These are phyloP conservation scores for Phycomyces nitens DNA, from an alignment of 192 early-diverging fungal species.

Conservation along the genomic window DNA sequence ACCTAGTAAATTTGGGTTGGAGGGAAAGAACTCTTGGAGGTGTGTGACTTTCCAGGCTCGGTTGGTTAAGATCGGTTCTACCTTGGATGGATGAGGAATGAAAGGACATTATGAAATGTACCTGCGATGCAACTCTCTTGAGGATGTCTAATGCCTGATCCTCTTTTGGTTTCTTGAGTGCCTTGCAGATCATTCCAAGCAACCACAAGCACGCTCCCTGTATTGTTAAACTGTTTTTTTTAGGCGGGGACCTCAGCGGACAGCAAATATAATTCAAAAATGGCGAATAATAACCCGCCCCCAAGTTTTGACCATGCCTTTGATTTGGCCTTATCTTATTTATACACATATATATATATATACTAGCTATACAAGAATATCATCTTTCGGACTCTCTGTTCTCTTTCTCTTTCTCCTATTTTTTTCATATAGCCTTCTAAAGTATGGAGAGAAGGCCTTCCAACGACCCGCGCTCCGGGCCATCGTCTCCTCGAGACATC, in stretches of 20 bases:
- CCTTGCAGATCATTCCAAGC: no score
- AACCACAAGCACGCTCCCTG: no score
- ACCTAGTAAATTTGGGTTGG: slow-evolving; percentile 40
- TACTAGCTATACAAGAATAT: background rate
- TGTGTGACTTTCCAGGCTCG: slow-evolving; percentile 52
- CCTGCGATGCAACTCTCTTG: slow-evolving; percentile 40
- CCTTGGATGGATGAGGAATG: slow-evolving; percentile 31
- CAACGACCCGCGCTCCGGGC: background rate
- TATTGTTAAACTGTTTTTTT: background rate
- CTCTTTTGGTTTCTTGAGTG: background rate
- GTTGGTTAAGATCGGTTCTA: slow-evolving; percentile 69
- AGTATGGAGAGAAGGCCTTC: background rate
- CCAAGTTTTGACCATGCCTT: no score
- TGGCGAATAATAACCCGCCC: no score
- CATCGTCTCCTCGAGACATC: slow-evolving; percentile 17
- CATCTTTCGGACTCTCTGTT: background rate
- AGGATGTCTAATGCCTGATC: slow-evolving; percentile 41
- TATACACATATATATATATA: background rate
- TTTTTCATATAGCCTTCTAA: background rate
- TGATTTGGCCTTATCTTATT: no score
- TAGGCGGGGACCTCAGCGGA: background rate
- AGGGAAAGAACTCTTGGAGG: slow-evolving; percentile 61
- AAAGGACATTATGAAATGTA: background rate
- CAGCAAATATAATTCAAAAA: no score
- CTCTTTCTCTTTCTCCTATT: background rate